Base-by-base conservation (phyloP, 2,329 filamentous ascomycete genomes). In the Coniochaeta hoffmannii region DNA sequence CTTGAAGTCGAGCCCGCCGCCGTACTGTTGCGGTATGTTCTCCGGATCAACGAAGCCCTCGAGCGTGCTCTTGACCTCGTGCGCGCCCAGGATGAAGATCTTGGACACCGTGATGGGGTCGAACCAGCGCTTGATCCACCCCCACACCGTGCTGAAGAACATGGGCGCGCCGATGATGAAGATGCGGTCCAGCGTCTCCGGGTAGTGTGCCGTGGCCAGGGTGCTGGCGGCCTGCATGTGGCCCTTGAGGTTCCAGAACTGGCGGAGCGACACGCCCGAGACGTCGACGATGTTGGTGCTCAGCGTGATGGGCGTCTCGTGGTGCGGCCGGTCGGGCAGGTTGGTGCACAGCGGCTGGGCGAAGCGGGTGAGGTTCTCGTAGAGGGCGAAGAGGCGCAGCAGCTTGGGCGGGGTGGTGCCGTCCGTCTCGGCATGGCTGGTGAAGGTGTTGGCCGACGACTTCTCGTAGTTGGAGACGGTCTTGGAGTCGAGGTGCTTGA, bases 241-340 rank as follows among this genome's bases (percentile, higher is more conserved):
- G 24, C 75, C 76, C 76, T 95, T 94, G 59, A 97, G 73, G 72
- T 95, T 95, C 93, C 93, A 97, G 70, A 97, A 97, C 74, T 95
- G 91, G 75, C 89, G 90, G 69, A 97, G 71, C 6, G 90, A 90
- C 26, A 97, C 92, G 14, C 87, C 86, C 15, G 85, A 88, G 60
- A 97, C 90, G 69, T 97, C 93, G 56, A 97, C 91, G 63, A 97
- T 96, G 73, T 97, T 97, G 64, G 89, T 96, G 66, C 88, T 92
- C 64, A 94, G 86, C 36, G 91, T 93, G 63, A 97, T 90, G 7
- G 93, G 93, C n/a, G 89, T 91, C 60, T 86, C 82, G 4, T 87
- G 80, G 68, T 89, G 76, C 8, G 86, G 83, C 64, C 92, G 82
- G 64, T 90, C 82, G 49, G 76, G 74, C 59, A 96, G 80, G 64